These are phyloP conservation scores for Daedaleopsis sinensis DNA, from an alignment of 768 basidiomycete species.

Conservation along the genomic window DNA sequence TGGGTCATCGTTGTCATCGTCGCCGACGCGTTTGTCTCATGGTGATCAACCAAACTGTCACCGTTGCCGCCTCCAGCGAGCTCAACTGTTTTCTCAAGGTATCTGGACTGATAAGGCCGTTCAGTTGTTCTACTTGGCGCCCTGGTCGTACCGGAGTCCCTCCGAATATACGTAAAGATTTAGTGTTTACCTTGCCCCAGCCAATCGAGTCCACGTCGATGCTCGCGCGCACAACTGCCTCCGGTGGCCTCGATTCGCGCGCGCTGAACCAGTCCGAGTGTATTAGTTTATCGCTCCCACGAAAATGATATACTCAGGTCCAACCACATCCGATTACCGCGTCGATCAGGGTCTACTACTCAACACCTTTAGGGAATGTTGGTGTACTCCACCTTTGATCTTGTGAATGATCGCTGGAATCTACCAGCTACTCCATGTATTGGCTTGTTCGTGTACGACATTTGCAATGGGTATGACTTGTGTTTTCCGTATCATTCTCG, in stretches of 20 bases:
- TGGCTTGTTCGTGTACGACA: too few species aligned
- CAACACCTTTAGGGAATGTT: too few species aligned
- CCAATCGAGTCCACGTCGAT: constrained; percentile 10
- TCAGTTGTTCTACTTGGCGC: not conserved
- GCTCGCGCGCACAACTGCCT: not conserved
- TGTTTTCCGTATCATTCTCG: too few species aligned
- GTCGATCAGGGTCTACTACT: too few species aligned
- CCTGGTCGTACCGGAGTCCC: constrained; percentile 6
- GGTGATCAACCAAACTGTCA: not conserved
- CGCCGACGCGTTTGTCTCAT: not conserved
- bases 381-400: too few species aligned
- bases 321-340: too few species aligned
- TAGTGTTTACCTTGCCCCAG: constrained; percentile 16
- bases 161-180: constrained; percentile 15
- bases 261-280: not conserved
- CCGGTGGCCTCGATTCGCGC: not conserved
- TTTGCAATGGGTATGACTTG: too few species aligned
- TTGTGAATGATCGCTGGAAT: too few species aligned
- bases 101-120: constrained; percentile 6
- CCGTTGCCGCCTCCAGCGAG: constrained; percentile 1
- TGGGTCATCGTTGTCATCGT: not conserved
- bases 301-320: too few species aligned
- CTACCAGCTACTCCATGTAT: too few species aligned
- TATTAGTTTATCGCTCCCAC: not conserved
- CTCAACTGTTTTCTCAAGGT: not conserved